Percentiles rank a stretch among this genome's conserved stretches.
Conservation (phyloP, 495 filamentous ascomycete genomes). For the Daldinia grandis region DNA sequence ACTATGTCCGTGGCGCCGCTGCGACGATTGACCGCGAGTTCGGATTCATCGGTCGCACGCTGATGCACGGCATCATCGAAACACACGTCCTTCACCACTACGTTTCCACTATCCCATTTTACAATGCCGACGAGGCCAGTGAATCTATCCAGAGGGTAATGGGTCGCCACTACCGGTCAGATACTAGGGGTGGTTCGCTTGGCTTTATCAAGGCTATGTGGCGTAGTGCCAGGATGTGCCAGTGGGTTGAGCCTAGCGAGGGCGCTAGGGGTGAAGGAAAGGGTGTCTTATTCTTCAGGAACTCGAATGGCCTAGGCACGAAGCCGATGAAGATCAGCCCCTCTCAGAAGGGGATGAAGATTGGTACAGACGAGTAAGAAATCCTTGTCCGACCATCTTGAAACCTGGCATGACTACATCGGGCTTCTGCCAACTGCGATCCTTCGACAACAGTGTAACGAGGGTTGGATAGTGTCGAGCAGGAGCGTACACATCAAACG, state of each 20-base stretch:
- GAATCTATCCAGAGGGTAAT: conserved; percentile 85
- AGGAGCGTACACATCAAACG: background rate
- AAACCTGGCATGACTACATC: background rate
- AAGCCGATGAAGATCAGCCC: conserved; percentile 63
- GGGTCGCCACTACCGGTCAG: conserved; percentile 79
- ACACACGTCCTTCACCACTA: conserved; percentile 93
- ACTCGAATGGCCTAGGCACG: conserved; percentile 77
- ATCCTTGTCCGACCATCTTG: background rate
- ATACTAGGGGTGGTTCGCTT: conserved; percentile 68
- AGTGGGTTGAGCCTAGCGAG: conserved; percentile 76
- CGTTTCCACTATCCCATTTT: conserved; percentile 86
- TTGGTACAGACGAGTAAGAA: conserved; percentile 8
- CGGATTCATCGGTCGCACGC: conserved; percentile 84
- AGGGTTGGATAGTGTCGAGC: conserved; percentile 17
- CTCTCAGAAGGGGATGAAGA: conserved; percentile 19
- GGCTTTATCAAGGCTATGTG: conserved; percentile 72
- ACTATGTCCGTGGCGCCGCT: conserved; percentile 83
- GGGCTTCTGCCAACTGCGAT: background rate
- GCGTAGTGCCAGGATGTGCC: conserved; percentile 72
- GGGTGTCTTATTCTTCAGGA: conserved; percentile 75
- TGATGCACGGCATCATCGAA: conserved; percentile 92
- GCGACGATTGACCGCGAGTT: conserved; percentile 90
- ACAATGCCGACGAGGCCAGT: conserved; percentile 87
- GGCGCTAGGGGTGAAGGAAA: conserved; percentile 70
- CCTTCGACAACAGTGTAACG: background rate